phyloP scores from a whole-genome alignment of 768 basidiomycete genomes.

The Serendipita vermifera region DNA sequence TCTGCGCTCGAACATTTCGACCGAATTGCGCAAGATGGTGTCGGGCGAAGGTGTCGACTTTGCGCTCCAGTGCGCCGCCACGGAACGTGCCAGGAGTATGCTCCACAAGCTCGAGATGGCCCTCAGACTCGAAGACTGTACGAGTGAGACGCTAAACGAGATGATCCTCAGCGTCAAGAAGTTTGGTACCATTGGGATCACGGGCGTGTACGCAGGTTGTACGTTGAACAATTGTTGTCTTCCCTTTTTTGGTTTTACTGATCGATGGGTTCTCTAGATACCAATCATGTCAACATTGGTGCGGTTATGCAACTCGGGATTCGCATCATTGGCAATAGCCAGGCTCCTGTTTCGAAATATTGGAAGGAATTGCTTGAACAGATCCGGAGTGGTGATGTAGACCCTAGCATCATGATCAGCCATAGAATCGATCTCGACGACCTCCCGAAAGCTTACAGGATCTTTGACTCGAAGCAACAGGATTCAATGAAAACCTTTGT shows the following conservation, averaged over 20 bases:
- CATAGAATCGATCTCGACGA: constrained; percentile 2
- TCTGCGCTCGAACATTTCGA: constrained; percentile 31
- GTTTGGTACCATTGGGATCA: constrained; percentile 47
- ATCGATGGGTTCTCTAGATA: constrained; percentile 17
- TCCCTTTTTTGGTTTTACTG: not conserved
- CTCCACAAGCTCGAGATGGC: constrained; percentile 55
- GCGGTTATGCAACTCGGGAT: constrained; percentile 69
- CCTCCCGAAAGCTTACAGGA: not conserved
- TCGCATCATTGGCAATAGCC: constrained; percentile 39
- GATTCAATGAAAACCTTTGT: constrained; percentile 1
- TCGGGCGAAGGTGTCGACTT: too few relatives aligned
- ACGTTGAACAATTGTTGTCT: too few relatives aligned
- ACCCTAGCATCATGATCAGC: not conserved
- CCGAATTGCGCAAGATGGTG: constrained; percentile 44
- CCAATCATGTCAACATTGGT: constrained; percentile 57
- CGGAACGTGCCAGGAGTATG: too few relatives aligned
- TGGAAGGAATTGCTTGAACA: constrained; percentile 38
- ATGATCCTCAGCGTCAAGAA: constrained; percentile 38
- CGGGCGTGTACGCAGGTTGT: constrained; percentile 39
- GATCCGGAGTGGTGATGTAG: not conserved
- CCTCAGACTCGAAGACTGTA: constrained; percentile 64
- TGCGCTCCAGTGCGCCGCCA: too few relatives aligned
- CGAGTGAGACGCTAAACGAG: constrained; percentile 49
- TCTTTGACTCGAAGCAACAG: not conserved
- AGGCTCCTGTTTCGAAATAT: constrained; percentile 56